These are phyloP conservation scores for Aethionema arabicum DNA, from an alignment of 345 rosid genomes.

Conservation along the genomic window DNA sequence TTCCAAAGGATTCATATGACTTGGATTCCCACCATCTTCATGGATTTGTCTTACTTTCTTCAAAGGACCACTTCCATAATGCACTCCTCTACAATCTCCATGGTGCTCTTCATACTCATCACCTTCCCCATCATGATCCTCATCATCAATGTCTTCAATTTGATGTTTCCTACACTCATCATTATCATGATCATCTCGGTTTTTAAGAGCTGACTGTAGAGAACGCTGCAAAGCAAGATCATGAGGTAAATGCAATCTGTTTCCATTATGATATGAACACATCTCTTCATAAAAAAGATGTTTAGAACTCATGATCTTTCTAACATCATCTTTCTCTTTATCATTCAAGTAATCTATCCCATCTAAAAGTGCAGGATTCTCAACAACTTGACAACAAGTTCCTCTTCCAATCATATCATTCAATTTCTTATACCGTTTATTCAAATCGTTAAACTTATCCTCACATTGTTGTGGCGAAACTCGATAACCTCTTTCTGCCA, in stretches of 20 bases:
- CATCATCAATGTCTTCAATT: conserved; percentile 74
- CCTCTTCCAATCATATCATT: conserved; percentile 96
- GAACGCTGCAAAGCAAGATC: conserved; percentile 81
- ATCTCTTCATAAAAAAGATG: conserved; percentile 96
- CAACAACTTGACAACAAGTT: conserved; percentile 87
- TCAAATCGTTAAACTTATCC: conserved; percentile 91
- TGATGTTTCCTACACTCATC: conserved; percentile 57
- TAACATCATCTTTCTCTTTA: conserved; percentile 82
- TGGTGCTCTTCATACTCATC: conserved; percentile 68
- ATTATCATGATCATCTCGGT: conserved; percentile 69
- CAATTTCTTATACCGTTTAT: conserved; percentile 88
- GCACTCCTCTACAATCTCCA: conserved; percentile 47
- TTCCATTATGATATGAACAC: conserved; percentile 91
- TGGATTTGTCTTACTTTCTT: conserved; percentile 64
- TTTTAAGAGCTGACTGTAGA: conserved; percentile 65
- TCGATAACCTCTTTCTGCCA: conserved; percentile 80
- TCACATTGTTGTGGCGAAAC: conserved; percentile 98
- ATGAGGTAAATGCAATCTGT: conserved; percentile 86
- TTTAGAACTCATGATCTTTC: conserved; percentile 80
- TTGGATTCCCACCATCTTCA: conserved; percentile 51
- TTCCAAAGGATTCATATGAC: conserved; percentile 29
- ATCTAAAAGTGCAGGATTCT: conserved; percentile 78
- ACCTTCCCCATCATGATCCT: conserved; percentile 66
- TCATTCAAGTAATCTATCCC: conserved; percentile 62
- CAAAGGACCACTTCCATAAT: conserved; percentile 46